A percentile compares a stretch with the other conserved stretches of the same genome.
These are phyloP conservation scores for Erodium texanum DNA, from an alignment of 441 rosid genomes.

Conservation along the genomic window DNA sequence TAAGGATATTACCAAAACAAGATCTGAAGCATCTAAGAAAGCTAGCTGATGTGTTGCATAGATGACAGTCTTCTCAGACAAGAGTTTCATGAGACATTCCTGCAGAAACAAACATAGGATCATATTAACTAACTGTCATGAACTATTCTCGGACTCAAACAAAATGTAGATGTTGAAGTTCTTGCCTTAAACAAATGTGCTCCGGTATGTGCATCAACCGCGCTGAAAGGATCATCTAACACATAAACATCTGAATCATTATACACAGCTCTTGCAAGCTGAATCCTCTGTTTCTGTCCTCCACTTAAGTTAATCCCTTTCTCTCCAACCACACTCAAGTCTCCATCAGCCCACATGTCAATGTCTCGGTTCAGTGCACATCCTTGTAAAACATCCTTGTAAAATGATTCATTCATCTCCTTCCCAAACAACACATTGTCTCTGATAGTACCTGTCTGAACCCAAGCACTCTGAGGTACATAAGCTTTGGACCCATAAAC, in stretches of 20 bases:
- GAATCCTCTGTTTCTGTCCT: conserved; percentile 69
- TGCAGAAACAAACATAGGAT: conserved; percentile 17
- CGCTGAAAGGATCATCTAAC: conserved; percentile 94
- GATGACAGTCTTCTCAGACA: conserved; percentile 64
- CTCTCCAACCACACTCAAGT: conserved; percentile 86
- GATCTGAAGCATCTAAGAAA: conserved; percentile 92
- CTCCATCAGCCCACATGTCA: conserved; percentile 64
- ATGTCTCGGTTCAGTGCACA: conserved; percentile 78
- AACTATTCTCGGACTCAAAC: too few relatives aligned
- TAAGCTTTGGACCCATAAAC: conserved; percentile 80
- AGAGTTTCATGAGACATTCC: conserved; percentile 90
- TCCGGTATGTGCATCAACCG: conserved; percentile 97
- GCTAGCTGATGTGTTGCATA: conserved; percentile 97
- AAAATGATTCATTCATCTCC: conserved; percentile 39
- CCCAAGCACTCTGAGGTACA: conserved; percentile 89
- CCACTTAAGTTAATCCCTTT: conserved; percentile 69
- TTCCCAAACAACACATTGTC: conserved; percentile 84
- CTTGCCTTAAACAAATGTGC: conserved; percentile 70
- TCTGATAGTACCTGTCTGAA: conserved; percentile 71
- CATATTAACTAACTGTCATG: too few relatives aligned
- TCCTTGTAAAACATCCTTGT: conserved; percentile 54
- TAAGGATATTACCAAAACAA: conserved; percentile 58
- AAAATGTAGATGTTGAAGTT: background rate
- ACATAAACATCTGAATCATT: conserved; percentile 55
- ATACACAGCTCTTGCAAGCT: conserved; percentile 56